A percentile compares a stretch with the other conserved stretches of the same genome.
phyloP scores from a whole-genome alignment of 192 early-diverging fungal species.

The Linnemannia exigua region DNA sequence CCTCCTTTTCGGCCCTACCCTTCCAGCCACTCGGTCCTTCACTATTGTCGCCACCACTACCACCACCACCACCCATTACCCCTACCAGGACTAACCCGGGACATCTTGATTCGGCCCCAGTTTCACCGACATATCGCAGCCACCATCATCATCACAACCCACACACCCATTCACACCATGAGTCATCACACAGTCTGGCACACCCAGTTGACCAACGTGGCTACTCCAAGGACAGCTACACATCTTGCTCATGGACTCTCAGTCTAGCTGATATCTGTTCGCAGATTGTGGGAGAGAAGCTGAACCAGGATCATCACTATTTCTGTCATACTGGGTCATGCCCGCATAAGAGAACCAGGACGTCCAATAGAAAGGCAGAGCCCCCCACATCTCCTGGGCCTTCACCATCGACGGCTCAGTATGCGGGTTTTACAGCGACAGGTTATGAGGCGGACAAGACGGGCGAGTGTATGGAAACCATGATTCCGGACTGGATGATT shows the following conservation, averaged over 20 bases:
- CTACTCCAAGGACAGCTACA: conserved; percentile 48
- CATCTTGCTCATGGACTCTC: conserved; percentile 47
- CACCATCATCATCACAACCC: not conserved
- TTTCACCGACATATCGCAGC: not conserved
- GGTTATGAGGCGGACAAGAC: not conserved
- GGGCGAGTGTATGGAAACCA: conserved; percentile 25
- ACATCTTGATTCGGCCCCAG: not conserved
- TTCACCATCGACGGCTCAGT: not conserved
- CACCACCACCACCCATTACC: not conserved
- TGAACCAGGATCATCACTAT: conserved; percentile 37
- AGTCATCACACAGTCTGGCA: not conserved
- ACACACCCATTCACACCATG: conserved; percentile 10
- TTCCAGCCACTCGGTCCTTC: not conserved
- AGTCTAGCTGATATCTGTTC: conserved; percentile 45
- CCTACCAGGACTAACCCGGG: not conserved
- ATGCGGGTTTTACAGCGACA: not conserved
- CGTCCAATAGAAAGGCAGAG: not conserved
- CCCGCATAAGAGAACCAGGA: conserved; percentile 16
- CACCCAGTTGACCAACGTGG: conserved; percentile 29
- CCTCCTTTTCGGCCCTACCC: not conserved
- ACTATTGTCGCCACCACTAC: not conserved
- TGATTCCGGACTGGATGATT: conserved; percentile 40
- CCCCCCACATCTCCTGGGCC: not conserved
- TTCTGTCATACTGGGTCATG: conserved; percentile 27
- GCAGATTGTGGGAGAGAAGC: conserved; percentile 37